Base-by-base conservation (phyloP, 2,329 filamentous ascomycete species). In the Triangularia verruculosa region DNA sequence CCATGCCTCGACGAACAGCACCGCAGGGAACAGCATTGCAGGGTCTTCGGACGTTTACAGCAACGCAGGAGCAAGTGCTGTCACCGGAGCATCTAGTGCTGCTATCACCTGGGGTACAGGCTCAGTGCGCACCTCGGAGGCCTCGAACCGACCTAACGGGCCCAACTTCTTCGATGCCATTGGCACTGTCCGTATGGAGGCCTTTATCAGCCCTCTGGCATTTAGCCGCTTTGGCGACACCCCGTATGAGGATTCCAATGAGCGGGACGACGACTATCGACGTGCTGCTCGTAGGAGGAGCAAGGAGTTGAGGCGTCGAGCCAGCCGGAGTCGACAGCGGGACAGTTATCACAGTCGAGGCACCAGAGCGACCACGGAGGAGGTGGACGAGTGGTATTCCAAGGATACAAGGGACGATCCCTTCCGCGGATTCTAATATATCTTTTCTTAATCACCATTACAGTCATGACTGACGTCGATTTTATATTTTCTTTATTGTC, bases 121-220 rank as follows among this genome's bases (percentile, higher is more conserved):
- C 2, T 84, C 82, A 4, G 78, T 81, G 64, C 78, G 82, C n/a
- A 83, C 82, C 2, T 85, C 83, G 0, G 84, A 86, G 65, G 81
- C 82, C 2, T 86, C 83, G 0, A 83, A 81, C 28, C 69, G 75
- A 3, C 77, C 79, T 0, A 78, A 78, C 66, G 73, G 68, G 1
- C 61, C 71, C 63, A 87, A 87, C 74, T 93, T 95, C 78, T 95
- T 95, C 72, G 93, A 96, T 70, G 90, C 90, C 1, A 89, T 96
- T 63, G 93, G 93, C 1, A 98, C 93, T 1, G 87, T 98, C 55
- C 87, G 95, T 27, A 98, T 99, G 94, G 94, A 98, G 76, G 95
- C 95, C 0, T 99, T 98, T 75, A 96, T 99, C 69, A 87, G 82
- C 70, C 86, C 86, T 0, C 74, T 88, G 11, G 79, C 83, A 1